Evolutionary conservation across 768 basidiomycete species (phyloP).

Genomic region (Naganishia antarctica): DNA sequence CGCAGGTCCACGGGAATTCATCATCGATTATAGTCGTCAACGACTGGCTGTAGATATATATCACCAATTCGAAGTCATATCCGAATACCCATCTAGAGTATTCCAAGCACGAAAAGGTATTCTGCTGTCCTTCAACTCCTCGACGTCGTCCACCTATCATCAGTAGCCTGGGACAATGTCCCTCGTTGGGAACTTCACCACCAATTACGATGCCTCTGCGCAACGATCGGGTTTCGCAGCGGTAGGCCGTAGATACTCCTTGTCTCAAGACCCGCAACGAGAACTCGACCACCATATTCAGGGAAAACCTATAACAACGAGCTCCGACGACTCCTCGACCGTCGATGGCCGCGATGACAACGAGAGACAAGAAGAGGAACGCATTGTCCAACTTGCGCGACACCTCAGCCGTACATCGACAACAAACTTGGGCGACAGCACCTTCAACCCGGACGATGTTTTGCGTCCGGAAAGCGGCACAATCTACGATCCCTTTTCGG

Average conservation of each 20-base stretch:
- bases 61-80: no score
- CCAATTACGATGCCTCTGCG: constrained; percentile 19
- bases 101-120: no score
- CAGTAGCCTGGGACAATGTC: constrained; percentile 14
- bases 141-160: no score
- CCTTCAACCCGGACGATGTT: constrained; percentile 25
- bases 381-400: constrained; percentile 31
- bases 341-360: neutral
- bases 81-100: no score
- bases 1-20: no score
- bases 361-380: constrained; percentile 16
- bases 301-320: neutral
- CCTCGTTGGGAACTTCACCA: constrained; percentile 24
- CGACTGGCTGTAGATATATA: no score
- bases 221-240: constrained; percentile 2
- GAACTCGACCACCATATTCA: neutral
- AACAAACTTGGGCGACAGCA: neutral
- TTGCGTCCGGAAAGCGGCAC: constrained; percentile 44
- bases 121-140: no score
- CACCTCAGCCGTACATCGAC: constrained; percentile 28
- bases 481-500: constrained; percentile 49
- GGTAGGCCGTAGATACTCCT: constrained; percentile 4
- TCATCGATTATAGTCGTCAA: no score
- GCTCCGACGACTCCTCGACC: neutral
- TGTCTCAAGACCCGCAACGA: neutral